Percentiles rank a stretch among this genome's conserved stretches.
Evolutionary conservation across 768 basidiomycete species (phyloP).

Genomic region (Xerocomus brunneocitrinus): DNA sequence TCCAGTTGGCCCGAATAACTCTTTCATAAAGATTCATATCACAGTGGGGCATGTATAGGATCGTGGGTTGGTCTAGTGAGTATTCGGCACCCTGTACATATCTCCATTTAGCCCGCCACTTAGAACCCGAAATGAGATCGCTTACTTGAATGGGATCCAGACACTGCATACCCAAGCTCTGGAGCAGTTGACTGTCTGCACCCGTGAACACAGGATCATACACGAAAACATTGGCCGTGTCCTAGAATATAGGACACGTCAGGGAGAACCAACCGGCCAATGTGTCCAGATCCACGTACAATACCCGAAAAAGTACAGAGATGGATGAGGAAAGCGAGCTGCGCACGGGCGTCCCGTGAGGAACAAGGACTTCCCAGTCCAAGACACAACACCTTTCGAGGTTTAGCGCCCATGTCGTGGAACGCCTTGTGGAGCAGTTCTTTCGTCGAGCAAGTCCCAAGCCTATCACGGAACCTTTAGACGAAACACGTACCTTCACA

Average conservation of each 20-base stretch:
- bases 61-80: slow-evolving; percentile 40
- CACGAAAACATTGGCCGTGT: slow-evolving; percentile 42
- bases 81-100: slow-evolving; percentile 32
- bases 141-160: slow-evolving; percentile 49
- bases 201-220: slow-evolving; percentile 76
- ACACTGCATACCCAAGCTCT: slow-evolving; percentile 31
- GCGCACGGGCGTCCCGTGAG: slow-evolving; percentile 58
- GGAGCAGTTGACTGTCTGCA: slow-evolving; percentile 52
- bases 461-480: slow-evolving; percentile 11
- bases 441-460: slow-evolving; percentile 16
- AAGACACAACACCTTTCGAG: slow-evolving; percentile 53
- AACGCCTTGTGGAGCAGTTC: slow-evolving; percentile 37
- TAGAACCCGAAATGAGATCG: slow-evolving; percentile 19
- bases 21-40: slow-evolving; percentile 67
- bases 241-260: slow-evolving; percentile 33
- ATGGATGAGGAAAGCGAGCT: slow-evolving; percentile 62
- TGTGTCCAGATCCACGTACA: slow-evolving; percentile 41
- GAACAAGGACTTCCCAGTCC: slow-evolving; percentile 69
- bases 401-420: slow-evolving; percentile 16
- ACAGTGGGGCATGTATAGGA: slow-evolving; percentile 80
- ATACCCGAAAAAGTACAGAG: slow-evolving; percentile 51
- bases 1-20: slow-evolving; percentile 61
- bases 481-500: slow-evolving; percentile 47
- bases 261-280: slow-evolving; percentile 8
- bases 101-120: slow-evolving; percentile 8